Conservation (phyloP, 768 basidiomycete genomes). For the Coprinopsis marcescibilis region DNA sequence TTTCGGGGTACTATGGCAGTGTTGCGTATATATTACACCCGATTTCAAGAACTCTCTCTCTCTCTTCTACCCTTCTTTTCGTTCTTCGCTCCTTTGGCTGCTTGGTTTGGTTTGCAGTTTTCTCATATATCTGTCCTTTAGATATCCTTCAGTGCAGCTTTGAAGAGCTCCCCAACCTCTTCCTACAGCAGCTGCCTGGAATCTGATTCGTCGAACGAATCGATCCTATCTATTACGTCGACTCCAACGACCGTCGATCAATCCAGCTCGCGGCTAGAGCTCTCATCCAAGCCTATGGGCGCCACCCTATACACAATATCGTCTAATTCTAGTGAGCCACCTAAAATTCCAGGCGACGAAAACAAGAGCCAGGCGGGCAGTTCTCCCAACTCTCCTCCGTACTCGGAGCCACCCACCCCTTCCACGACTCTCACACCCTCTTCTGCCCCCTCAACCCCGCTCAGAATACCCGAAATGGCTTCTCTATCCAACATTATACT, state of each 20-base stretch:
- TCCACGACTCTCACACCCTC: slow-evolving; percentile 1
- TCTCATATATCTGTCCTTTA: neutral
- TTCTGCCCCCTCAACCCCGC: slow-evolving; percentile 7
- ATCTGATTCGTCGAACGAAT: neutral
- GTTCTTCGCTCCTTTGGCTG: too few relatives aligned
- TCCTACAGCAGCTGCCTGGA: neutral
- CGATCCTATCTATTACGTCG: neutral
- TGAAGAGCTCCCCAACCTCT: neutral
- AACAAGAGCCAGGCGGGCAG: neutral
- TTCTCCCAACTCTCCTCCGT: neutral
- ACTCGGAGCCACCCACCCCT: neutral
- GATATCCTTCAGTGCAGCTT: neutral
- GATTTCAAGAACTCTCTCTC: too few relatives aligned
- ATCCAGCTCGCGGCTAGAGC: neutral
- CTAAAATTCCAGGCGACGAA: neutral
- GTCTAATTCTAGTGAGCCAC: neutral
- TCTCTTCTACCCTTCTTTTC: too few relatives aligned
- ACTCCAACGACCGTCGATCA: neutral
- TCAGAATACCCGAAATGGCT: slow-evolving; percentile 17
- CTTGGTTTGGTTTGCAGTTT: too few relatives aligned
- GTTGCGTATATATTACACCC: too few relatives aligned
- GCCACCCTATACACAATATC: neutral
- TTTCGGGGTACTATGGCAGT: too few relatives aligned
- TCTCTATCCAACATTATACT: slow-evolving; percentile 22
- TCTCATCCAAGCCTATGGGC: neutral